Percentiles rank a stretch among this genome's conserved stretches.
These are phyloP conservation scores for Scenedesmus sp. DNA, from an alignment of 163 green algal genomes.

Conservation along the genomic window DNA sequence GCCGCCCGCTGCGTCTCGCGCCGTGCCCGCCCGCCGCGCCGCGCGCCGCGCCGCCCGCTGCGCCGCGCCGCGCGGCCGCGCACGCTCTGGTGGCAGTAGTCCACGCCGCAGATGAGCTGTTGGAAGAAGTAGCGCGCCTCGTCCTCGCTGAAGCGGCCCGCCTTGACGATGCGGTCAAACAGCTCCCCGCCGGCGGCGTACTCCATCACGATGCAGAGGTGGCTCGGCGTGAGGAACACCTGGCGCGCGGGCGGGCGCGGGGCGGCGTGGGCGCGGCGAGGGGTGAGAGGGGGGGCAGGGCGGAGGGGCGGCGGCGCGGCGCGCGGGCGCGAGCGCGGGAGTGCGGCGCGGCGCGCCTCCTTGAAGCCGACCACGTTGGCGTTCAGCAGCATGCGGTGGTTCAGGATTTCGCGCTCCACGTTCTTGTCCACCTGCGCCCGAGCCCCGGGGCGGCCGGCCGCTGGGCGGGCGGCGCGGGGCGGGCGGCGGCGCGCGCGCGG, in stretches of 20 bases:
- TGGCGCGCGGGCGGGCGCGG: conserved; percentile 26
- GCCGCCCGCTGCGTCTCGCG: no score
- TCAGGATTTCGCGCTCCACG: conserved; percentile 98
- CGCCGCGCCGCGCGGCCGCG: background rate
- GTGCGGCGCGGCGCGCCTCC: conserved; percentile 65
- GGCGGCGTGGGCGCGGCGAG: no score
- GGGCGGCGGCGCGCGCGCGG: background rate
- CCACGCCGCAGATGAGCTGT: conserved; percentile 90
- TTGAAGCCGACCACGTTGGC: conserved; percentile 97
- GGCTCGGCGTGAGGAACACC: conserved; percentile 87
- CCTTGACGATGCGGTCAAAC: conserved; percentile 90
- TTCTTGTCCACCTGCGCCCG: conserved; percentile 95
- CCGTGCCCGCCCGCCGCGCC: no score
- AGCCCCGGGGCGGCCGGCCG: background rate
- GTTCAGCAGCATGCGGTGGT: conserved; percentile 92
- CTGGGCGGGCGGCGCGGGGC: background rate
- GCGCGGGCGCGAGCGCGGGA: background rate
- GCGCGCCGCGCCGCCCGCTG: no score
- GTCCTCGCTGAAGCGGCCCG: conserved; percentile 89
- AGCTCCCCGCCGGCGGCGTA: conserved; percentile 97
- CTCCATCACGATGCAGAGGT: conserved; percentile 98
- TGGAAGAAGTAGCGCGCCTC: conserved; percentile 97
- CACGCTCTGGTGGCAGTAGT: conserved; percentile 92
- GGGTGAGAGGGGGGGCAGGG: no score
- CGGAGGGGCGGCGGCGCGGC: no score